Evolutionary conservation across 495 filamentous ascomycete species (phyloP), one percentile per base, ranked within the genome.

Genomic region (Penicillium canariense): DNA sequence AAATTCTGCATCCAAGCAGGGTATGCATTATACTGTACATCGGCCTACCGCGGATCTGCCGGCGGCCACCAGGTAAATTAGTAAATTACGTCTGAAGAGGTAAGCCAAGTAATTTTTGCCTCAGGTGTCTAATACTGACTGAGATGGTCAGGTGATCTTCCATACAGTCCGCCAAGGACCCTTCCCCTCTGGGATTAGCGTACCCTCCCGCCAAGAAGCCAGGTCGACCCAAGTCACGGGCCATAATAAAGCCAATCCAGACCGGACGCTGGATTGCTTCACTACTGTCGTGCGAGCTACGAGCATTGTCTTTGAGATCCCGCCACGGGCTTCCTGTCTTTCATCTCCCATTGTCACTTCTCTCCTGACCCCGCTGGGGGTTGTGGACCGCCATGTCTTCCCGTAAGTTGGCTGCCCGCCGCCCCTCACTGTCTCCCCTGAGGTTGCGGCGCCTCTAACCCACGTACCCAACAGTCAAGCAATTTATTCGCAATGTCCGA

Each of bases 401-500:
- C 70, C 77, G 85, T 87, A 72, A 70, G 82, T 77, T 52, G 28
- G 57, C 57, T 65, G 63, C 63, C 61, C 66, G 52, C 56, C 62
- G 52, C 57, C 59, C 58, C 59, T 59, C 57, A 48, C 26, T 26
- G 38, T 53, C 54, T 66, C 70, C 65, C 64, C 69, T 66, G 67
- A 73, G 42, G 63, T 55, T 66, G 55, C 50, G 26, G 22, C 55
- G 42, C 25, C 48, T 55, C 64, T 61, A 59, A 54, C 55, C 47
- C 56, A 39, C 47, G 40, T 31, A 31, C 15, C 43, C 32, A 54
- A 58, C 63, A 97, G 93, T 98, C 70, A 98, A 98, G 77, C 93
- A 97, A 79, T 98, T 98, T 77, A 98, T 98, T 74, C 91, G 94
- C 68, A 96, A 96, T 77, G 94, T 98, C 60, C 90, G 94, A 66